Conservation (phyloP, 2,329 filamentous ascomycete species). For the Diaporthe ampelina region DNA sequence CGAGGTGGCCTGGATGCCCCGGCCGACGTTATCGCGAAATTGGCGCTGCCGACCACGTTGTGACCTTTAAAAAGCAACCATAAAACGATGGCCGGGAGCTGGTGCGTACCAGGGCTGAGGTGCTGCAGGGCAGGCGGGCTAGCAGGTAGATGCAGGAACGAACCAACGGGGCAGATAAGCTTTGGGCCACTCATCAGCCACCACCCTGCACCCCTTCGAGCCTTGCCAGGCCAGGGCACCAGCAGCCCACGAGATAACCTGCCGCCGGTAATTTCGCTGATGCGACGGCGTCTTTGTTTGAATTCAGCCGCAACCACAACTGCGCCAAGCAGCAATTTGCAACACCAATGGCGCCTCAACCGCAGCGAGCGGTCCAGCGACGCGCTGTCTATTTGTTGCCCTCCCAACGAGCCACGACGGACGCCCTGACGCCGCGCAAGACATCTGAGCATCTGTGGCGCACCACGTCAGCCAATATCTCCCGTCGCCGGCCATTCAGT, state of each 20-base stretch:
- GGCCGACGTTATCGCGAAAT: constrained; percentile 4
- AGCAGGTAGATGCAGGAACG: constrained; percentile 10
- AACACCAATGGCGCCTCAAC: background rate
- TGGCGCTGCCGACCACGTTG: background rate
- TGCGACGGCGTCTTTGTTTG: background rate
- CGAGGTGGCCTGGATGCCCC: constrained; percentile 4
- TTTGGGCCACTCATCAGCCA: background rate
- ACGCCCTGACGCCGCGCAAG: background rate
- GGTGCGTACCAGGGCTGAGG: background rate
- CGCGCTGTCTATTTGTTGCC: background rate
- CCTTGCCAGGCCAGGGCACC: background rate
- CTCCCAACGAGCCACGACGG: background rate
- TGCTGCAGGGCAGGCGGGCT: background rate
- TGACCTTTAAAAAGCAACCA: background rate
- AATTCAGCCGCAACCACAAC: constrained; percentile 1
- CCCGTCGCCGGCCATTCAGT: background rate
- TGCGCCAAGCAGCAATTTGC: background rate
- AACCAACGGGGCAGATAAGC: constrained; percentile 7
- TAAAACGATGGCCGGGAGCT: too few species aligned
- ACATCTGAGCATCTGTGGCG: constrained; percentile 16
- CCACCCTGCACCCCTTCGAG: background rate
- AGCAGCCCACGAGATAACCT: background rate
- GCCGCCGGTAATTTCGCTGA: constrained; percentile 2
- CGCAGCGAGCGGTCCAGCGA: background rate
- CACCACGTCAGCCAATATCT: background rate